Evolutionary conservation across 2,329 filamentous ascomycete genomes (phyloP), one percentile per base, ranked within the genome.

Genomic region (Cadophora sp.): DNA sequence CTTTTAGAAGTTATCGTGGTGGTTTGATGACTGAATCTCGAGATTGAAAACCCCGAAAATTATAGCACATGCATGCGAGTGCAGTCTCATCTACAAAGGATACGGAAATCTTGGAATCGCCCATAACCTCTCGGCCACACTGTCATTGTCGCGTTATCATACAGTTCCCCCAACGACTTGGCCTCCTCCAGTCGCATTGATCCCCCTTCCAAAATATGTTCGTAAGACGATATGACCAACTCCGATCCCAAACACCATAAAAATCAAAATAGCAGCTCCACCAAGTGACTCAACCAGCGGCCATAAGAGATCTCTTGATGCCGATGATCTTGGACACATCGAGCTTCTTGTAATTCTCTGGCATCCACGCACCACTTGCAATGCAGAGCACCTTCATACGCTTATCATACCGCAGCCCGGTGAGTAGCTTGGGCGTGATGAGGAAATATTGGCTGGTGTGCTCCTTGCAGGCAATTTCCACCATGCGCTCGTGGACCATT

Each of bases 401-500:
- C 64, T 87, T 85, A 77, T 97, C 92, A 78, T 97, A 99, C 72
- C 89, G 88, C 67, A 99, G 82, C 13, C 91, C 92, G 5, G 89
- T 91, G 67, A 99, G 87, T 68, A 99, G 84, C 81, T 99, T 99
- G 4, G 96, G 96, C 51, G 96, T 99, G 81, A 99, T 97, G 70
- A 99, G 88, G 82, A 99, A 99, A 81, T 99, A 99, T 81, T 91
- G 89, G 72, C 84, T 86, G n/a, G 88, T 89, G 78, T 91, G 88
- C 79, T 94, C 90, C 72, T 88, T 87, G 79, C 96, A 98, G 51
- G 96, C 96, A 76, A 99, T 97, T 76, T 97, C 94, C 9, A 99
- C 96, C 91, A 99, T 96, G 70, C 96, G 92, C 77, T 95, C 93
- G 81, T 99, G 96, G 18, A 99, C 94, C 88, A 97, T 96, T 73